Percentiles rank a stretch among this genome's conserved stretches.
Conservation (phyloP, 768 basidiomycete genomes). For the Amanita pseudoporphyria region DNA sequence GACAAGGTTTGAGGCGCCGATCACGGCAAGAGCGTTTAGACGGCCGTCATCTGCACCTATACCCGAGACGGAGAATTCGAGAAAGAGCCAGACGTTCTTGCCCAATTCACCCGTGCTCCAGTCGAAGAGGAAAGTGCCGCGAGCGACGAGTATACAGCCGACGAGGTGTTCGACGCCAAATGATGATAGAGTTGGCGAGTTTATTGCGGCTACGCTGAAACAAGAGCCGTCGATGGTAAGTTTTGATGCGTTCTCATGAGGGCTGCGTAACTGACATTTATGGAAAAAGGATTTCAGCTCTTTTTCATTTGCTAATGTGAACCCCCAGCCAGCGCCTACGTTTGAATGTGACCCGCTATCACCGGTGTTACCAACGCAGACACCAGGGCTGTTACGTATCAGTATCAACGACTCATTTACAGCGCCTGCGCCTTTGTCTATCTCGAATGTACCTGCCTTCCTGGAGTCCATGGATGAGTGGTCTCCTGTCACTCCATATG, state of each 20-base stretch:
- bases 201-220: slow-evolving; percentile 23
- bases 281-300: slow-evolving; percentile 31
- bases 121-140: slow-evolving; percentile 17
- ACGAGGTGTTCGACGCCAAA: slow-evolving; percentile 19
- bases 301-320: slow-evolving; percentile 35
- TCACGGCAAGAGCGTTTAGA: slow-evolving; percentile 54
- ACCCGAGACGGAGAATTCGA: slow-evolving; percentile 20
- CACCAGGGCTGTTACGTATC: neutral
- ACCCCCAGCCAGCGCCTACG: slow-evolving; percentile 18
- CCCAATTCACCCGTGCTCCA: slow-evolving; percentile 15
- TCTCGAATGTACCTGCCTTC: slow-evolving; percentile 2
- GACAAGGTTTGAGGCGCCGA: slow-evolving; percentile 64
- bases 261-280: neutral
- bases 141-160: slow-evolving; percentile 31
- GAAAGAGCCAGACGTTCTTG: slow-evolving; percentile 23
- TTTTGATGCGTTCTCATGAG: slow-evolving; percentile 11
- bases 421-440: slow-evolving; percentile 1
- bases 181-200: slow-evolving; percentile 14
- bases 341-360: slow-evolving; percentile 23
- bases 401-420: neutral
- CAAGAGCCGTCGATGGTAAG: slow-evolving; percentile 43
- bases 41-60: slow-evolving; percentile 47
- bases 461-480: slow-evolving; percentile 1
- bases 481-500: neutral
- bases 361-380: neutral